A percentile compares a stretch with the other conserved stretches of the same genome.
These are phyloP conservation scores for Aspergillus sclerotioniger DNA, from an alignment of 495 filamentous ascomycete genomes.

Conservation along the genomic window DNA sequence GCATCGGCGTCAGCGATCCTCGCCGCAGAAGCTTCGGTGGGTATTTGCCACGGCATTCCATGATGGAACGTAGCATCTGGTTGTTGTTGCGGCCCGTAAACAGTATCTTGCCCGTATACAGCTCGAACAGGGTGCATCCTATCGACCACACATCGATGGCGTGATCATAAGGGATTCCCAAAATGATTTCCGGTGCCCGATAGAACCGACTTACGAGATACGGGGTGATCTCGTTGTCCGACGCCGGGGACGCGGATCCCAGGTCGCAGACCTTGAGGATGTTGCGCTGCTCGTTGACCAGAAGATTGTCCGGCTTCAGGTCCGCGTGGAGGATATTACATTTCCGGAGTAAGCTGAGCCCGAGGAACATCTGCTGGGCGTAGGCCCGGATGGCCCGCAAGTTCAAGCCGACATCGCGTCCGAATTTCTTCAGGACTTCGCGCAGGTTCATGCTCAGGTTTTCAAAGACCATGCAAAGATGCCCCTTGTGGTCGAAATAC, in stretches of 20 bases:
- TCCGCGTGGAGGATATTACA: constrained; percentile 94
- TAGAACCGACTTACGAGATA: constrained; percentile 98
- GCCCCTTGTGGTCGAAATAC: constrained; percentile 88
- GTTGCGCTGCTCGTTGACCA: constrained; percentile 83
- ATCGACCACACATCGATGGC: constrained; percentile 97
- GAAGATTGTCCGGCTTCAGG: constrained; percentile 94
- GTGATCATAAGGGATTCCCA: constrained; percentile 92
- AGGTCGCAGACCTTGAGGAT: constrained; percentile 92
- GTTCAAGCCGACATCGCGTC: constrained; percentile 89
- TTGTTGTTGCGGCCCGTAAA: constrained; percentile 96
- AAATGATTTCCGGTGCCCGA: constrained; percentile 92
- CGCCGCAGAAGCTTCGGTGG: constrained; percentile 81
- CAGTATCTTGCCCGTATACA: constrained; percentile 96
- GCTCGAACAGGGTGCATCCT: constrained; percentile 93
- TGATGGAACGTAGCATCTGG: constrained; percentile 92
- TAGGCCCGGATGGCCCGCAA: constrained; percentile 81
- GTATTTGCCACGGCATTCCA: constrained; percentile 94
- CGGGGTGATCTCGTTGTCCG: constrained; percentile 86
- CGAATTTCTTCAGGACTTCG: constrained; percentile 94
- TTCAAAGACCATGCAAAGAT: constrained; percentile 96
- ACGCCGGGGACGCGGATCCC: constrained; percentile 85
- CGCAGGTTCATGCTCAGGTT: constrained; percentile 89
- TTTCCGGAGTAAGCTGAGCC: constrained; percentile 78
- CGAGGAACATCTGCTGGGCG: constrained; percentile 91
- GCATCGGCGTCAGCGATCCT: constrained; percentile 65